Base-by-base conservation (phyloP, 805 yeast genomes). In the Candida silvicultrix region DNA sequence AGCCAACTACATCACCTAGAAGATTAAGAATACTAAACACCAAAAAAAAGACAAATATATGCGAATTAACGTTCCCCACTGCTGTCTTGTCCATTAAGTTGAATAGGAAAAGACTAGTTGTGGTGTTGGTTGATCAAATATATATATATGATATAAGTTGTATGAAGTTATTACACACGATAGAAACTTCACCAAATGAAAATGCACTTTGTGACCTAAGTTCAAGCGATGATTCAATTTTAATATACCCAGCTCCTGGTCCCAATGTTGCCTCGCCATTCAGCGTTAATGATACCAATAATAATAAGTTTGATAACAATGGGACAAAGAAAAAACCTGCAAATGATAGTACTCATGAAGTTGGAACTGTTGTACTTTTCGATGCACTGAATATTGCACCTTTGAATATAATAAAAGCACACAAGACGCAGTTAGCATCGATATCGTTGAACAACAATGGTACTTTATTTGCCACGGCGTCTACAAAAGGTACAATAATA, bases 141-240 rank as follows among this genome's bases (percentile, higher is more conserved):
- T 86, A 81, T 61, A 78, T 92, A 41, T 94, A 92, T 67, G 97
- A 92, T 63, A 83, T 92, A 50, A 80, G 94, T 47, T 87, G 95
- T 62, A 89, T 92, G 83, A 81, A 86, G 57, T 75, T 90, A 22
- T 62, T 92, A 38, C 85, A 81, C 56, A 82, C 84, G 1, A 75
- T 85, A 32, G 89, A 85, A 41, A 75, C 81, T 1, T 58, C 69
- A 16, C 67, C 78, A 1, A 82, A 75, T 50, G 67, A 66, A 0
- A 48, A 46, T 16, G 71, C 68, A 11, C 45, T 58, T 34, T 52
- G 60, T 45, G 62, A 58, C 20, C 45, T 62, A n/a, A 56, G 63
- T 18, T 57, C 78, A 2, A 62, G 64, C 20, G 81, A 77, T 43
- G 70, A 67, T 41, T 74, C 80, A 41, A 68, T 74, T 21, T 58